Conservation (phyloP, 176 grass and related monocot genomes). For the Rhipidocladum racemiflorum region DNA sequence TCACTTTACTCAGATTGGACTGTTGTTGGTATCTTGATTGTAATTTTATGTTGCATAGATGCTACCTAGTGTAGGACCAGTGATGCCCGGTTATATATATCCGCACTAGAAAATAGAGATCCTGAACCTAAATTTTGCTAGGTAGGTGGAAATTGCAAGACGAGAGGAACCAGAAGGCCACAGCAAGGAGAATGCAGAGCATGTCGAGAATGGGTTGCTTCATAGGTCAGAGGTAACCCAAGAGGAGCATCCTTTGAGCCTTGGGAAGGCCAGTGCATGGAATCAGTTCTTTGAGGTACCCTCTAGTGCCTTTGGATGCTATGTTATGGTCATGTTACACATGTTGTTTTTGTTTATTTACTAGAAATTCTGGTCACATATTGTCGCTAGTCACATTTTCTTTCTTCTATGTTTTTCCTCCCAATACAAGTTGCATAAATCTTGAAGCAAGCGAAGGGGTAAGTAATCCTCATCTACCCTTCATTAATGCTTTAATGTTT, state of each 20-base stretch:
- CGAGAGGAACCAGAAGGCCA: slow-evolving; percentile 38
- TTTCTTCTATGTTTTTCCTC: too few relatives aligned
- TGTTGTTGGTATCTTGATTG: not conserved
- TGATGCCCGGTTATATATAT: not conserved
- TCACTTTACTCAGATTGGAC: slow-evolving; percentile 16
- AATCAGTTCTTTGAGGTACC: slow-evolving; percentile 79
- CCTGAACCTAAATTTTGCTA: slow-evolving; percentile 50
- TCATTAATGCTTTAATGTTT: too few relatives aligned
- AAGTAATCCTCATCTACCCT: too few relatives aligned
- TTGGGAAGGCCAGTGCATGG: slow-evolving; percentile 71
- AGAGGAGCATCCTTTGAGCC: slow-evolving; percentile 81
- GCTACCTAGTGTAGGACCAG: not conserved
- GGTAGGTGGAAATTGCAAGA: slow-evolving; percentile 59
- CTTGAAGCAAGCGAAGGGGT: too few relatives aligned
- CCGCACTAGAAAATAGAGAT: not conserved
- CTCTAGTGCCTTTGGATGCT: not conserved
- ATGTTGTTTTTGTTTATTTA: not conserved
- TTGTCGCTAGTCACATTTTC: not conserved
- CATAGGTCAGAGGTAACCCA: slow-evolving; percentile 52
- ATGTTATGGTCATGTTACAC: not conserved
- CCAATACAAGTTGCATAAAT: too few relatives aligned
- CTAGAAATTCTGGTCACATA: not conserved
- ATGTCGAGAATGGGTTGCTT: slow-evolving; percentile 41
- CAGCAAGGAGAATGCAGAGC: slow-evolving; percentile 1
- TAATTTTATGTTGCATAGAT: not conserved